A percentile compares a stretch with the other conserved stretches of the same genome.
These are phyloP conservation scores for Cyclotella baltica DNA, from an alignment of 108 stramenopile species.

Conservation along the genomic window DNA sequence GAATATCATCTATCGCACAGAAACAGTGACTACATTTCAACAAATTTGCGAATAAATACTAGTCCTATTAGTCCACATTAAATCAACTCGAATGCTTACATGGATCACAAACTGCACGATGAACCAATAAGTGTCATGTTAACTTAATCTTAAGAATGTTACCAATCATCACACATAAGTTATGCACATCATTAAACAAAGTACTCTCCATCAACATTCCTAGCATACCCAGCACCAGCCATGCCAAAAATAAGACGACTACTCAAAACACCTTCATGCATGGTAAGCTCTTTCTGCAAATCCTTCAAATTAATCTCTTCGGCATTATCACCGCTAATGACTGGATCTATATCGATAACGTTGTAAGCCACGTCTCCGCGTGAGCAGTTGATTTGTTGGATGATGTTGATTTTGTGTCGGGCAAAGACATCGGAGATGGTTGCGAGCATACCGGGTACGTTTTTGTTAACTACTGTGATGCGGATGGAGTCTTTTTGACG, in stretches of 20 bases:
- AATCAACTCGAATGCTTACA: no score
- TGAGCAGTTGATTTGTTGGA: conserved; percentile 93
- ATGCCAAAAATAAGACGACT: conserved; percentile 77
- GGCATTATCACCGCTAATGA: conserved; percentile 42
- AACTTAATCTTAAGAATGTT: neutral
- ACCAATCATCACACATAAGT: neutral
- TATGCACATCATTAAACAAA: conserved; percentile 64
- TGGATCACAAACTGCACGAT: no score
- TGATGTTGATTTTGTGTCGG: conserved; percentile 79
- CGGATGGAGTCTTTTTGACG: conserved; percentile 76
- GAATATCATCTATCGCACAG: no score
- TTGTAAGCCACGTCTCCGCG: conserved; percentile 92
- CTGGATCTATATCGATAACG: conserved; percentile 85
- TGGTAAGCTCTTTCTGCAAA: conserved; percentile 87
- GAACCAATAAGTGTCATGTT: neutral
- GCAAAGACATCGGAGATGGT: conserved; percentile 87
- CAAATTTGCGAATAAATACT: no score
- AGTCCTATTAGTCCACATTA: no score
- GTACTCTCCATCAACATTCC: conserved; percentile 88
- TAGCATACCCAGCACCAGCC: conserved; percentile 86
- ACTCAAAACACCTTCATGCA: conserved; percentile 88
- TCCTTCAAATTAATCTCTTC: conserved; percentile 72
- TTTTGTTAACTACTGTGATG: conserved; percentile 91
- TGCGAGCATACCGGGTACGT: conserved; percentile 88
- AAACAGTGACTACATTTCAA: no score